Percentiles rank a stretch among this genome's conserved stretches.
Conservation (phyloP, 129 eudicot genomes). For the Chrysanthemum seticuspe region DNA sequence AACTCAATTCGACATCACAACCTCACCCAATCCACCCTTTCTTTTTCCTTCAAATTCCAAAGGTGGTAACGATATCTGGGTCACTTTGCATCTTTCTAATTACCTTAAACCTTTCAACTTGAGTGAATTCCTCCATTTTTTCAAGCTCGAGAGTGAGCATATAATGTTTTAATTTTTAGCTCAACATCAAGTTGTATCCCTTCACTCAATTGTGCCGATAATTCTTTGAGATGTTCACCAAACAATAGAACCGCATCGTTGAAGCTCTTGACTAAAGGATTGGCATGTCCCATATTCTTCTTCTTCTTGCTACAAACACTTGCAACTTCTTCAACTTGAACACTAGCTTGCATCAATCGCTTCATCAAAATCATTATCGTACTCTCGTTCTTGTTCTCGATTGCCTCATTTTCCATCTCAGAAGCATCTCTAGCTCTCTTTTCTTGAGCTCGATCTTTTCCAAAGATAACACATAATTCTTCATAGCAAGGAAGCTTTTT, state of each 20-base stretch:
- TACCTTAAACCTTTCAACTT: too few species aligned
- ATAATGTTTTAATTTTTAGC: neutral
- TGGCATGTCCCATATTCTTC: neutral
- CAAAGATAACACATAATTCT: neutral
- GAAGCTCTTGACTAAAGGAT: conserved; percentile 2
- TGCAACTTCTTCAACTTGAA: neutral
- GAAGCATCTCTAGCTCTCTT: neutral
- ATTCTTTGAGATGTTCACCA: neutral
- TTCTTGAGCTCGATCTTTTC: conserved; percentile 5
- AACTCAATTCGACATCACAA: too few species aligned
- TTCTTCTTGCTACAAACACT: neutral
- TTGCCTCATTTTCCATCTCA: neutral
- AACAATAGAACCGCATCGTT: neutral
- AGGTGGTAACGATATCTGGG: too few species aligned
- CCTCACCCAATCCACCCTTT: too few species aligned
- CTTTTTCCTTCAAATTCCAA: too few species aligned
- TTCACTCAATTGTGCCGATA: neutral
- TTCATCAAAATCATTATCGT: neutral
- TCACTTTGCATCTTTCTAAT: too few species aligned
- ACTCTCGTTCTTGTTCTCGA: neutral
- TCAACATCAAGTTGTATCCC: neutral
- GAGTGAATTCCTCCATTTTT: neutral
- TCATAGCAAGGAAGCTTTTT: neutral
- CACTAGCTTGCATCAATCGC: neutral
- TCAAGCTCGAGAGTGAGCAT: neutral